Evolutionary conservation across 2,329 filamentous ascomycete species (phyloP).

Genomic region (Lachnum nothofagi): DNA sequence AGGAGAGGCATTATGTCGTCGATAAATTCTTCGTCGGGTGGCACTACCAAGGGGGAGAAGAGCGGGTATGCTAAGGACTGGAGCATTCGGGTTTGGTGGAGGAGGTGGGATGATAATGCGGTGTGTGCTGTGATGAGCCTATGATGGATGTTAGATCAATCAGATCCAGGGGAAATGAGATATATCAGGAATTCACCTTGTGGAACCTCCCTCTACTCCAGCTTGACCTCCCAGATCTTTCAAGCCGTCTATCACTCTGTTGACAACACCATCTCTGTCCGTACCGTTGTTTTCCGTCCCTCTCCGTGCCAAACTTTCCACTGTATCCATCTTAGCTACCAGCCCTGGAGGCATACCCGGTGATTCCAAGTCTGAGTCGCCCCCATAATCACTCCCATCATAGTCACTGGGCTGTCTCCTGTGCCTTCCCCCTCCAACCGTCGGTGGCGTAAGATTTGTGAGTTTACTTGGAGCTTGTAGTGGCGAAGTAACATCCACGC

Average conservation of each 20-base stretch:
- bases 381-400: conserved; percentile 70
- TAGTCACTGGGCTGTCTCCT: conserved; percentile 55
- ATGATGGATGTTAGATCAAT: conserved; percentile 34
- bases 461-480: conserved; percentile 16
- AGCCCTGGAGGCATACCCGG: conserved; percentile 63
- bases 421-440: conserved; percentile 34
- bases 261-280: conserved; percentile 60
- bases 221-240: conserved; percentile 69
- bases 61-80: conserved; percentile 68
- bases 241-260: conserved; percentile 63
- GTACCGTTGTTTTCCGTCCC: conserved; percentile 63
- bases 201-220: conserved; percentile 65
- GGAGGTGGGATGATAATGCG: conserved; percentile 67
- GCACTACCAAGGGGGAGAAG: conserved; percentile 61
- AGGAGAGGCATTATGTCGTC: conserved; percentile 67
- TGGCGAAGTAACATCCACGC: conserved; percentile 30
- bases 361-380: conserved; percentile 64
- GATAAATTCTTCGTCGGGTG: conserved; percentile 59
- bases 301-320: conserved; percentile 64
- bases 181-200: conserved; percentile 51
- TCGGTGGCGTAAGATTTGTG: conserved; percentile 22
- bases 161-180: neutral
- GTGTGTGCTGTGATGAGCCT: conserved; percentile 73
- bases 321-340: conserved; percentile 64
- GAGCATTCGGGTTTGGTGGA: conserved; percentile 69